Conservation (phyloP, 2,329 filamentous ascomycete species). For the Paraphaeosphaeria minitans region DNA sequence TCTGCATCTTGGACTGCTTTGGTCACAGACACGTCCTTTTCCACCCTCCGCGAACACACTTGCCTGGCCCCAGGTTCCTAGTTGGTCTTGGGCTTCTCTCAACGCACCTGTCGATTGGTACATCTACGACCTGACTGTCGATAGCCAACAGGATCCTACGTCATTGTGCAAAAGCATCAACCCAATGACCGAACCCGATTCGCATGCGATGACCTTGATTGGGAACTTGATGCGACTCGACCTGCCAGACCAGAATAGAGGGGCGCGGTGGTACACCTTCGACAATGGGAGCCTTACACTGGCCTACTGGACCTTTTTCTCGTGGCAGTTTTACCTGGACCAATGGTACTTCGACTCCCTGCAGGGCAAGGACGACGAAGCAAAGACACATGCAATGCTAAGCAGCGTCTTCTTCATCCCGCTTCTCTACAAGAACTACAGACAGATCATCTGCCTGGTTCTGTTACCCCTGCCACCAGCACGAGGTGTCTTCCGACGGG, state of each 20-base stretch:
- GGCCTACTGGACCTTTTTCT: no score
- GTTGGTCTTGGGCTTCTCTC: slow-evolving; percentile 1
- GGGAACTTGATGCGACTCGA: not conserved
- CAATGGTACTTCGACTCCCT: not conserved
- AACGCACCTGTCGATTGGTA: not conserved
- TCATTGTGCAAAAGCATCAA: not conserved
- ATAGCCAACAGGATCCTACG: not conserved
- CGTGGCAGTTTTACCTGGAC: not conserved
- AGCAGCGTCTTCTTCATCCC: not conserved
- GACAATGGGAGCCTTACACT: no score
- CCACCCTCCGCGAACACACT: not conserved
- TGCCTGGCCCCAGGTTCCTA: not conserved
- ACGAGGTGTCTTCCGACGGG: not conserved
- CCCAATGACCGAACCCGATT: not conserved
- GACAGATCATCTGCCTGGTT: not conserved
- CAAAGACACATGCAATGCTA: not conserved
- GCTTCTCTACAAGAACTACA: not conserved
- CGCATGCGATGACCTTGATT: not conserved
- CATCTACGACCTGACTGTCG: not conserved
- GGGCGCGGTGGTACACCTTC: no score
- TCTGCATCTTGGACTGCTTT: not conserved
- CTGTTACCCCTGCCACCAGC: not conserved
- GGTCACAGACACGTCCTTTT: not conserved
- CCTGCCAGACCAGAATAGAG: not conserved
- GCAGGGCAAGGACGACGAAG: not conserved